Base-by-base conservation (phyloP, 495 filamentous ascomycete species). In the Trichoderma gamsii region DNA sequence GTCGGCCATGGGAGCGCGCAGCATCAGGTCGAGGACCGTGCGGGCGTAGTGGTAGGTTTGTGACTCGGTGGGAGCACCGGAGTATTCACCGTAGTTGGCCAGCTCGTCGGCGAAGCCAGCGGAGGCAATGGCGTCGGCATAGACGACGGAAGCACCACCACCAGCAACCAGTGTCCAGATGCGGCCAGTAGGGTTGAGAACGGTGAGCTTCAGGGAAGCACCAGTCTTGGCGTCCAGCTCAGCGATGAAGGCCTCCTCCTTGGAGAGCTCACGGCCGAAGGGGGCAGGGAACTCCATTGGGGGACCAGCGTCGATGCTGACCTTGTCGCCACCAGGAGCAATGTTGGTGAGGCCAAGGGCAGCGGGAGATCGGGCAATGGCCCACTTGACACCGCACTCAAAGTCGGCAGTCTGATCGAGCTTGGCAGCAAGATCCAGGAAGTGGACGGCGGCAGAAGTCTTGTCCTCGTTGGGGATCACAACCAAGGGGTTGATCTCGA, bases 41-140 rank as follows among this genome's bases (percentile, higher is more conserved):
- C 90, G 88, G 70, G 95, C 93, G 81, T 99, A 99, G 86, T 97
- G 92, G 86, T 89, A 98, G 67, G 95, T 98, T 81, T 99, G 95
- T 21, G 91, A 93, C 88, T 98, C 95, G 70, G 91, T 97, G 69
- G 95, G 95, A 52, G 95, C 95, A 81, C 95, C 95, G 67, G 93
- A 97, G 88, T 99, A 99, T 83, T 99, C 95, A 80, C 95, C 95
- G 78, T 99, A 99, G 87, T 99, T 99, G 79, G 96, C 96, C 35
- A 99, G 86, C 82, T 99, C 93, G 71, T 89, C 88, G 66, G 96
- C 91, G 79, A 96, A 99, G 72, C 95, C 95, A 76, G 92, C 88
- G 65, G 92, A 96, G 74, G 95, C 96, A 80, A 99, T 99, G 81
- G 95, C 95, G 79, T 99, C 95, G 72, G 95, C 96, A 78, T 98